Evolutionary conservation across 768 basidiomycete genomes (phyloP).

Genomic region (Strobilomyces dryophilus): DNA sequence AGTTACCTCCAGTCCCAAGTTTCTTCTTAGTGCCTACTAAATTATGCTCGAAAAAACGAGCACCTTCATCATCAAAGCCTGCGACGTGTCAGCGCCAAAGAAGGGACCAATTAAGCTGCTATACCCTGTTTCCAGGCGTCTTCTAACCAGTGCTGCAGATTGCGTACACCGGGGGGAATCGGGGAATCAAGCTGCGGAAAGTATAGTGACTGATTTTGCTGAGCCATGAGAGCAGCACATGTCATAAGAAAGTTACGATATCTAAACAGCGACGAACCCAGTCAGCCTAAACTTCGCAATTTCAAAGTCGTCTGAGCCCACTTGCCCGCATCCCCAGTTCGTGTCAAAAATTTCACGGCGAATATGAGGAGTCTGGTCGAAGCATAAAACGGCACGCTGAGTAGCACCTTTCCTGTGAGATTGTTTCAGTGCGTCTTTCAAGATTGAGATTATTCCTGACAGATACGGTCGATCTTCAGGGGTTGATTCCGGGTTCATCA

Average conservation of each 20-base stretch:
- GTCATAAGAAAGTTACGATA: slow-evolving; percentile 84
- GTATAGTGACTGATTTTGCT: slow-evolving; percentile 58
- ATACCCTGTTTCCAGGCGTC: slow-evolving; percentile 72
- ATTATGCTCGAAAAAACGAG: slow-evolving; percentile 47
- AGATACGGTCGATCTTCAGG: slow-evolving; percentile 4
- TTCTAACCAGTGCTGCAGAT: slow-evolving; percentile 78
- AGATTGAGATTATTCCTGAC: slow-evolving; percentile 59
- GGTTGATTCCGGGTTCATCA: slow-evolving; percentile 2
- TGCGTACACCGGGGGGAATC: slow-evolving; percentile 61
- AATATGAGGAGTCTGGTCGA: slow-evolving; percentile 58
- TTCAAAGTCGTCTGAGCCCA: slow-evolving; percentile 6
- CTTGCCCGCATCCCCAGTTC: slow-evolving; percentile 72
- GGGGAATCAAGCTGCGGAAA: slow-evolving; percentile 54
- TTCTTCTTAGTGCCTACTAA: slow-evolving; percentile 60
- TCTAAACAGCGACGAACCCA: slow-evolving; percentile 33
- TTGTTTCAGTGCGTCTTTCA: slow-evolving; percentile 52
- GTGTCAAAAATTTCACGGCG: slow-evolving; percentile 55
- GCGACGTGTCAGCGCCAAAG: neutral
- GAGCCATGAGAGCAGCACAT: slow-evolving; percentile 68
- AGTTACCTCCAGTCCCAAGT: slow-evolving; percentile 76
- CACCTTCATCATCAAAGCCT: slow-evolving; percentile 77
- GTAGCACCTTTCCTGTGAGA: slow-evolving; percentile 49
- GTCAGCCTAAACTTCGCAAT: slow-evolving; percentile 4
- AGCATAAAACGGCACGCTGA: slow-evolving; percentile 59
- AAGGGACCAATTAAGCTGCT: neutral